Evolutionary conservation across 257 asterid species (phyloP), one percentile per base, ranked within the genome.

Genomic region (Misopates orontium): DNA sequence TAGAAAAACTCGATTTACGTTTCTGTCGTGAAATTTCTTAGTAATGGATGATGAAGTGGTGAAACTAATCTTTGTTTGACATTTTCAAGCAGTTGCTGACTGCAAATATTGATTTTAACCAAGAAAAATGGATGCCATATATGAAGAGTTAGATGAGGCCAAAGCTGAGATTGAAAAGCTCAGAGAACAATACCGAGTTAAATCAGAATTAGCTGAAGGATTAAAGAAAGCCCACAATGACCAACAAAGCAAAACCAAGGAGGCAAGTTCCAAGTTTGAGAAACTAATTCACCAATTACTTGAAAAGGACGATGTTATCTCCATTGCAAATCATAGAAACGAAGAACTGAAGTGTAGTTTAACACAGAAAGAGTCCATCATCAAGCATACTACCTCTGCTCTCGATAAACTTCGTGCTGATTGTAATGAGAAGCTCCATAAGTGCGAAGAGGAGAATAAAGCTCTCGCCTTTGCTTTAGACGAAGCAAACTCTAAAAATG

Each of bases 111-210:
- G 63, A 41, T 49, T 48, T 62, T 60, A 62, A 73, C 56, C 60
- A 40, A 42, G 44, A 70, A 65, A 82, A 75, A 88, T 88, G 98
- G 90, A 84, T 22, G 49, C 56, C 13, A 73, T 82, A 25, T 76
- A 82, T 55, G 87, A 80, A 82, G 98, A 84, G 72, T 80, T 91
- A n/a, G 95, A 91, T 39, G 91, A 83, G 48, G 85, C 88, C 45
- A 89, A 81, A 78, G 79, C 85, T 41, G 92, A 89, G 79, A 58
- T 85, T 60, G 85, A 80, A 62, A 87, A 73, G 76, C 92, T 89
- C 56, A 75, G 67, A 67, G 78, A 56, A 49, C 83, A 86, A 73
- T 82, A 67, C 73, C 70, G 70, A 48, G 67, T 32, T 3, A 89
- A 89, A 71, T 60, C 57, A 32, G 86, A 85, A 52, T 77, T 89